Percentiles rank a stretch among this genome's conserved stretches.
Conservation (phyloP, 257 asterid species). For the Solanum lycopersicoides region DNA sequence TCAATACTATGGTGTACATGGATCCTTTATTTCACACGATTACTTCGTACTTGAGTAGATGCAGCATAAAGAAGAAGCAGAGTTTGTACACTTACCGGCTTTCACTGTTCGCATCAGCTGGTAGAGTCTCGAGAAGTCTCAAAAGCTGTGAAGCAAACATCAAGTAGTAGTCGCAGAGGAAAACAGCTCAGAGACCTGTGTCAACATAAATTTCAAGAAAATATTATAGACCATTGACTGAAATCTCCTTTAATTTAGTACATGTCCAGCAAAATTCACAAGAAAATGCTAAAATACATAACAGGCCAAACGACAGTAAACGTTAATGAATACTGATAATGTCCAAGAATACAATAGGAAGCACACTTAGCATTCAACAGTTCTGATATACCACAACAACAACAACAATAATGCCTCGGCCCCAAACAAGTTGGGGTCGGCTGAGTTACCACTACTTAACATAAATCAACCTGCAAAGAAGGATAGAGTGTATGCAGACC, state of each 20-base stretch:
- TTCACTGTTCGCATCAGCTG: conserved; percentile 33
- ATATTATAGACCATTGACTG: background rate
- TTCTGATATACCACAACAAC: background rate
- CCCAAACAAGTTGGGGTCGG: background rate
- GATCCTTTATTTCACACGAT: background rate
- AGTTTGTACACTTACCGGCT: conserved; percentile 28
- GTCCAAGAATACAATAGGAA: background rate
- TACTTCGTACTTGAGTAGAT: background rate
- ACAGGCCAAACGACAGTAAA: background rate
- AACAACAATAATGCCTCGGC: background rate
- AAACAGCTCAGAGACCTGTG: background rate
- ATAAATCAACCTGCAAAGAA: background rate
- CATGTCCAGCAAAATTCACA: background rate
- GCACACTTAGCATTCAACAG: background rate
- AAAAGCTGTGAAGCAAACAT: conserved; percentile 55
- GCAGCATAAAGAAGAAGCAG: background rate
- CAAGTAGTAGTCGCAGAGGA: conserved; percentile 18
- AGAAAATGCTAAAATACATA: background rate
- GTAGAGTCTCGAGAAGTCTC: conserved; percentile 49
- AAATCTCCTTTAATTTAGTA: background rate
- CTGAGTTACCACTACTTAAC: background rate
- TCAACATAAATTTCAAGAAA: background rate
- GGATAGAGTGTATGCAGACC: background rate
- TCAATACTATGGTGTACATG: background rate
- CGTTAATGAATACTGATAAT: background rate